phyloP scores from a whole-genome alignment of 306 rosid species.

The Vigna mungo region DNA sequence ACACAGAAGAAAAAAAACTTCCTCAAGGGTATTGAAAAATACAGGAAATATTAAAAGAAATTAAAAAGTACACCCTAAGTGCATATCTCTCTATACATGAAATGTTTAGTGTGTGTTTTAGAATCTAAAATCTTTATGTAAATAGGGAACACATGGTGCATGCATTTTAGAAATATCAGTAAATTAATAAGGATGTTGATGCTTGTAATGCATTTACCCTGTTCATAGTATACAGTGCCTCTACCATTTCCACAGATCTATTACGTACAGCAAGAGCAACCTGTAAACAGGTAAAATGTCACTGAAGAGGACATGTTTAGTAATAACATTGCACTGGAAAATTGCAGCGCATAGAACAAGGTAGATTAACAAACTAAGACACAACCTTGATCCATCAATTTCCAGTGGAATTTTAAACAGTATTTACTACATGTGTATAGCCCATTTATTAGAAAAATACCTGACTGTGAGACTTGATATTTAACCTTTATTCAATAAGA shows the following conservation, averaged over 20 bases:
- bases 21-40: conserved; percentile 31
- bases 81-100: conserved; percentile 19
- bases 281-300: conserved; percentile 51
- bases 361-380: conserved; percentile 40
- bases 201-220: conserved; percentile 56
- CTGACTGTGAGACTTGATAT: conserved; percentile 30
- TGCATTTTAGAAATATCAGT: conserved; percentile 37
- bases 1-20: conserved; percentile 22
- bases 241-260: conserved; percentile 87
- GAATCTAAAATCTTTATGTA: conserved; percentile 9
- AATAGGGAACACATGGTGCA: conserved; percentile 22
- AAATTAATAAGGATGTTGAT: conserved; percentile 38
- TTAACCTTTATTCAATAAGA: conserved; percentile 32
- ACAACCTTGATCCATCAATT: conserved; percentile 36
- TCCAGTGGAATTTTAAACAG: conserved; percentile 31
- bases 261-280: conserved; percentile 75
- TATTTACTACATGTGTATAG: conserved; percentile 28
- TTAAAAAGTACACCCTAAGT: neutral
- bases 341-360: conserved; percentile 25
- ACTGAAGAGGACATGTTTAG: conserved; percentile 27
- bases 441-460: conserved; percentile 22
- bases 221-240: conserved; percentile 92
- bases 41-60: conserved; percentile 17
- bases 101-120: conserved; percentile 26
- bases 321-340: conserved; percentile 32